phyloP scores from a whole-genome alignment of 2,329 filamentous ascomycete species.

The Tolypocladium ovalisporum region DNA sequence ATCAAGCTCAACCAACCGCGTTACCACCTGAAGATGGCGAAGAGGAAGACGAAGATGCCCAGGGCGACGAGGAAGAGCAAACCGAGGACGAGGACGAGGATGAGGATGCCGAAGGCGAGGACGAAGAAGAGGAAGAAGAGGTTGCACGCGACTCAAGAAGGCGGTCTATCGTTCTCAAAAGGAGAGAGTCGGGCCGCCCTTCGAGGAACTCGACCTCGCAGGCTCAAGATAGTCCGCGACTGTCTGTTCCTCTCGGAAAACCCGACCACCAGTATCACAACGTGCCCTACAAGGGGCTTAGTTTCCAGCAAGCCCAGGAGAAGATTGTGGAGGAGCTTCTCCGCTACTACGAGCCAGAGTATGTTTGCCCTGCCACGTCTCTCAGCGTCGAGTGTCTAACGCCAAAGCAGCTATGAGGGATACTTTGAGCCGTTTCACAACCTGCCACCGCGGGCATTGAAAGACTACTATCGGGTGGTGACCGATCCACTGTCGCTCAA shows the following conservation, averaged over 20 bases:
- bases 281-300: slow-evolving; percentile 58
- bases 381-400: slow-evolving; percentile 8
- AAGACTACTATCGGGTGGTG: slow-evolving; percentile 82
- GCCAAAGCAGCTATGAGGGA: slow-evolving; percentile 49
- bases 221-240: slow-evolving; percentile 20
- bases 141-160: slow-evolving; percentile 19
- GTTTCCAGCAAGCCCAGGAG: slow-evolving; percentile 77
- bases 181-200: slow-evolving; percentile 22
- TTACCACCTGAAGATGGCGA: slow-evolving; percentile 36
- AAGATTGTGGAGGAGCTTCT: slow-evolving; percentile 71
- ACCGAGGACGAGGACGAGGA: slow-evolving; percentile 18
- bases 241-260: slow-evolving; percentile 27
- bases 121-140: slow-evolving; percentile 17
- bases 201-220: slow-evolving; percentile 21
- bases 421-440: slow-evolving; percentile 66
- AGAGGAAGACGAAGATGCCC: slow-evolving; percentile 15
- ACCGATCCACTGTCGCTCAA: slow-evolving; percentile 70
- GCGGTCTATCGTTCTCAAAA: slow-evolving; percentile 28
- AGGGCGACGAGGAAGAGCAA: slow-evolving; percentile 19
- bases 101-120: slow-evolving; percentile 14
- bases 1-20: slow-evolving; percentile 63
- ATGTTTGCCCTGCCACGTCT: slow-evolving; percentile 14
- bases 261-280: slow-evolving; percentile 43
- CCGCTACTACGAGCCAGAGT: slow-evolving; percentile 56
- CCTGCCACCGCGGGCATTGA: slow-evolving; percentile 62